Evolutionary conservation across 345 rosid species (phyloP).

Genomic region (Linum lewisii): DNA sequence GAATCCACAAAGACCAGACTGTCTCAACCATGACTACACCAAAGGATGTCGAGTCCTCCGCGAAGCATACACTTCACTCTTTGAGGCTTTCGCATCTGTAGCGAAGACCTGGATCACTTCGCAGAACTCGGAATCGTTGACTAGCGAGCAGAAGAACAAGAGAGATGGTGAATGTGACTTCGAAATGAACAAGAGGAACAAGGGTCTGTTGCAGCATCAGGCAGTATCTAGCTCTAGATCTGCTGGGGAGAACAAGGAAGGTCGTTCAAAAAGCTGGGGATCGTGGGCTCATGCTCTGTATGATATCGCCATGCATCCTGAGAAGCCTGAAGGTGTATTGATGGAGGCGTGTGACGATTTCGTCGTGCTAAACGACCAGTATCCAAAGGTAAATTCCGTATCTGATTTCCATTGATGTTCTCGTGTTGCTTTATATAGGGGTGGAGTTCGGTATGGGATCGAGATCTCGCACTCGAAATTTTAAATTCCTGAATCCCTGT

Average conservation of each 20-base stretch:
- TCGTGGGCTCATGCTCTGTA: slow-evolving; percentile 80
- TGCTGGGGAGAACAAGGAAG: slow-evolving; percentile 19
- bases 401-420: neutral
- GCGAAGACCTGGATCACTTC: slow-evolving; percentile 17
- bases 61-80: slow-evolving; percentile 66
- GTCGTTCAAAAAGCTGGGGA: slow-evolving; percentile 41
- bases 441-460: too few relatives aligned
- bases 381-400: slow-evolving; percentile 54
- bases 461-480: too few relatives aligned
- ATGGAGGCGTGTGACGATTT: slow-evolving; percentile 52
- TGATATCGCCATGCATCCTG: slow-evolving; percentile 65
- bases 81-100: slow-evolving; percentile 57
- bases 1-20: slow-evolving; percentile 82
- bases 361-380: slow-evolving; percentile 65
- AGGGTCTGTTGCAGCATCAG: slow-evolving; percentile 30
- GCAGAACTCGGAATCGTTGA: slow-evolving; percentile 10
- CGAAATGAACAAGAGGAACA: slow-evolving; percentile 48
- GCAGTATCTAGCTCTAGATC: too few relatives aligned
- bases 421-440: neutral
- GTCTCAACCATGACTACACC: slow-evolving; percentile 51
- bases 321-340: slow-evolving; percentile 41
- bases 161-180: slow-evolving; percentile 25
- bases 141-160: slow-evolving; percentile 31
- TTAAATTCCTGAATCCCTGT: too few relatives aligned
- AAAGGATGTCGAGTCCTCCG: slow-evolving; percentile 67